These are phyloP conservation scores for Fraxinus albicans DNA, from an alignment of 305 asterid genomes.

Conservation along the genomic window DNA sequence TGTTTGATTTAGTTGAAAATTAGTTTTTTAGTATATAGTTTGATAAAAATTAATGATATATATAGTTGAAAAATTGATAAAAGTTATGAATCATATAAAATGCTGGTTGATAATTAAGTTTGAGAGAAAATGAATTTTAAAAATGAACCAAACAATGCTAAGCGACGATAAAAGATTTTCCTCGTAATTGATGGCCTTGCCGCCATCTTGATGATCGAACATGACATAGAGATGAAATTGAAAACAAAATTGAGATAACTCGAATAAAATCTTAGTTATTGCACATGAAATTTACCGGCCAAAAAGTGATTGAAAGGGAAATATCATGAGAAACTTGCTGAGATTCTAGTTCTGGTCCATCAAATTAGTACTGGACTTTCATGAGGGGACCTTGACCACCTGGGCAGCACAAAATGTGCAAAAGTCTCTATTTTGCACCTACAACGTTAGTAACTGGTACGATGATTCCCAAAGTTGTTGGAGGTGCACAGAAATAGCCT, in stretches of 20 bases:
- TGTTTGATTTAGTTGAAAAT: neutral
- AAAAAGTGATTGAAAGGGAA: neutral
- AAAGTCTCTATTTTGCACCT: neutral
- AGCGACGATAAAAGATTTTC: neutral
- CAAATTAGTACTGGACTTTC: neutral
- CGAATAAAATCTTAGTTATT: neutral
- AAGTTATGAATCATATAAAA: too few relatives aligned
- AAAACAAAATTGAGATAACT: too few relatives aligned
- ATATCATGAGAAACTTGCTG: neutral
- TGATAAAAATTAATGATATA: too few relatives aligned
- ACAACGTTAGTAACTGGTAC: constrained; percentile 25
- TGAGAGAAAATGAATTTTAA: too few relatives aligned
- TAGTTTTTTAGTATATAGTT: too few relatives aligned
- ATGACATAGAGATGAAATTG: neutral
- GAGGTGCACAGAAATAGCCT: constrained; percentile 59
- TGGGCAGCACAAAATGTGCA: too few relatives aligned
- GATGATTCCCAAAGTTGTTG: too few relatives aligned
- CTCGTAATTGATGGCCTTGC: neutral
- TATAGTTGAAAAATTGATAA: neutral
- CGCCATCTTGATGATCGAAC: too few relatives aligned
- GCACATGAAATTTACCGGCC: neutral
- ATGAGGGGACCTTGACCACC: too few relatives aligned
- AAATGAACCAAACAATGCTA: neutral
- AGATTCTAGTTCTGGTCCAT: neutral
- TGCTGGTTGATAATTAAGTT: too few relatives aligned